Evolutionary conservation across 129 eudicot species (phyloP), one percentile per base, ranked within the genome.

Genomic region (Oenanthe sinensis): DNA sequence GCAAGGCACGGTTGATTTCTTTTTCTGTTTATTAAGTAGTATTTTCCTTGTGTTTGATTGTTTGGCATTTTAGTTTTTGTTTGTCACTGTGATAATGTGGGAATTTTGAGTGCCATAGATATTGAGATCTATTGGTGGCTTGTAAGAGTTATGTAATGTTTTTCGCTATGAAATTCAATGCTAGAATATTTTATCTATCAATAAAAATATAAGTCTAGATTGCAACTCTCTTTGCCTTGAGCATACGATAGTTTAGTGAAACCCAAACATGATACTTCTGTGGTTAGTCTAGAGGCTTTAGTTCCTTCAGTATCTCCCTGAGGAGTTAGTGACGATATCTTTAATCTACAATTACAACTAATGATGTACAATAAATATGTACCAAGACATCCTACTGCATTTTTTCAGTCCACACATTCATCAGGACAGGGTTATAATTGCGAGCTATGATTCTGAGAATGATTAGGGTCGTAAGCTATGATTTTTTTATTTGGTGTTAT

Each of bases 1-100:
- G 97, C 92, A 19, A 92, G 80, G 86, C 97, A 96, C 75, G 97
- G 85, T 74, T 91, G 77, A 82, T 49, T 52, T 40, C 30, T 30
- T 22, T 58, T 62, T 65, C 28, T 65, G 71, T 24, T 28, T 30
- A 65, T 4, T 28, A 30, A 30, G 12, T 67, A 67, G 42, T 12
- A 67, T 67, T 67, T 26, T 33, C 22, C 19, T 65, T 26, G 14
- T 67, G 42, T 28, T 67, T 67, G 43, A 28, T 67, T 67, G 72
- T 67, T 30, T 26, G 9, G 43, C 72, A 12, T 30, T 67, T 14
- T 67, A 67, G 72, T 67, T 67, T 13, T 30, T 67, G 43, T 30
- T 67, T 0, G 8, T 22, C 30, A 14, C 19, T 33, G 3, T 28
- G 71, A 65, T 26, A 30, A 67, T 67, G 72, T 67, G 39, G 42